Conservation (phyloP, 257 asterid genomes). For the Leonotis leonurus region DNA sequence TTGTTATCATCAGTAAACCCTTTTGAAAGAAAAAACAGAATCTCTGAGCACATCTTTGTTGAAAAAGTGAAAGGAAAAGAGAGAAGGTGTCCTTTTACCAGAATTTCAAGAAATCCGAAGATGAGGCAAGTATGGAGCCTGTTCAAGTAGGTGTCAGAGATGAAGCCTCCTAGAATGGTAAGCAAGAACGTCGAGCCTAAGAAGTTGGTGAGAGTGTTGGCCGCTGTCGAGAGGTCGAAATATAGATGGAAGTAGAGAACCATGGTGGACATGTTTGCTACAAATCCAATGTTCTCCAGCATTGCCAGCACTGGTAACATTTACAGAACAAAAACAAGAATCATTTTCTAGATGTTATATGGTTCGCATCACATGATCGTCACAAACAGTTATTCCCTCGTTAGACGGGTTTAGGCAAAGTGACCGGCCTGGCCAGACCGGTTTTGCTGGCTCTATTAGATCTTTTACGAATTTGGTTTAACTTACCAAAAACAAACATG, state of each 20-base stretch:
- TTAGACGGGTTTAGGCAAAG: no score
- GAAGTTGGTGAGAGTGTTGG: conserved; percentile 48
- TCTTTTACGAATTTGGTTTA: background rate
- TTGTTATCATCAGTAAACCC: conserved; percentile 42
- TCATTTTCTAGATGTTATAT: background rate
- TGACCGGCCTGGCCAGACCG: no score
- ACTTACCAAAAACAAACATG: conserved; percentile 25
- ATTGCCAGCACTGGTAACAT: conserved; percentile 34
- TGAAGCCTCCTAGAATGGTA: conserved; percentile 45
- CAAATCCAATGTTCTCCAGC: conserved; percentile 41
- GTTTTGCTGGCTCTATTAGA: no score
- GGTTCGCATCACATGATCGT: background rate
- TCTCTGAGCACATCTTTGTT: background rate
- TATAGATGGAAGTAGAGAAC: conserved; percentile 37
- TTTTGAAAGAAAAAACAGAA: background rate
- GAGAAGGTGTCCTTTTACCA: conserved; percentile 13
- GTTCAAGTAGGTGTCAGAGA: conserved; percentile 43
- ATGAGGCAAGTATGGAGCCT: conserved; percentile 42
- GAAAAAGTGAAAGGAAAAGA: background rate
- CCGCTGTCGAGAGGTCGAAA: conserved; percentile 28
- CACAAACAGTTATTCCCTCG: no score
- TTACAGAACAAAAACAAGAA: background rate
- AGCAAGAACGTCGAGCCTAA: conserved; percentile 55
- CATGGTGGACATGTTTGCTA: conserved; percentile 42
- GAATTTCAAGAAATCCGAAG: conserved; percentile 39